Base-by-base conservation (phyloP, 176 grass and related monocot species). In the Echinochloa phyllopogon region DNA sequence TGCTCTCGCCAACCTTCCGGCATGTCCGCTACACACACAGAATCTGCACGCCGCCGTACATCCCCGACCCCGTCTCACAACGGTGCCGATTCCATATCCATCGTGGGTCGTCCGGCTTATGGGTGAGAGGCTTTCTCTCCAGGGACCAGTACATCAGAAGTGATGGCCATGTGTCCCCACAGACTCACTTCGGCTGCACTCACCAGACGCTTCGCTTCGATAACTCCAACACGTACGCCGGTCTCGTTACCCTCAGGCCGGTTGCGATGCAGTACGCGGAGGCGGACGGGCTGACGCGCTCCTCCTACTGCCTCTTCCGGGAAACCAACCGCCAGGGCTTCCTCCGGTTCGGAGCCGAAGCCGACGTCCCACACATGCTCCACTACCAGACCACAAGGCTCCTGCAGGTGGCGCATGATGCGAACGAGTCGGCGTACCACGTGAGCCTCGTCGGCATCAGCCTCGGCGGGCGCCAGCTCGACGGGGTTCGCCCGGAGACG, bases 391-490 rank as follows among this genome's bases (percentile, higher is more conserved):
- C n/a, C n/a, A n/a, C n/a, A n/a, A n/a, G n/a, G n/a, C n/a, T n/a
- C n/a, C n/a, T n/a, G n/a, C n/a, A n/a, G n/a, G n/a, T n/a, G 1
- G 38, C 37, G 10, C 2, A 56, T 0, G 10, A 25, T 20, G 52
- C 33, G 33, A 5, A 23, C 2, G 74, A 60, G 1, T 40, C 12
- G 0, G 74, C 57, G 12, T 60, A n/a, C 37, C 16, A 77, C 3
- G 53, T 77, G 10, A 43, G 74, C 38, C 53, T 77, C 6, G 74
- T 43, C 2, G 53, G 53, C 6, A 13, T 77, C 53, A 77, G 74
- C 74, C 2, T 77, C 9, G 74, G 56, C 38, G 18, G 10, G 3
- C 37, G 21, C 12, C 59, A 38, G 17, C 53, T 77, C 0, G 13
- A 18, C 6, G 21, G 20, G 38, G 7, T 77, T 23, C 20, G 11